phyloP scores from a whole-genome alignment of 2,329 filamentous ascomycete genomes.

The Phoma sp. region DNA sequence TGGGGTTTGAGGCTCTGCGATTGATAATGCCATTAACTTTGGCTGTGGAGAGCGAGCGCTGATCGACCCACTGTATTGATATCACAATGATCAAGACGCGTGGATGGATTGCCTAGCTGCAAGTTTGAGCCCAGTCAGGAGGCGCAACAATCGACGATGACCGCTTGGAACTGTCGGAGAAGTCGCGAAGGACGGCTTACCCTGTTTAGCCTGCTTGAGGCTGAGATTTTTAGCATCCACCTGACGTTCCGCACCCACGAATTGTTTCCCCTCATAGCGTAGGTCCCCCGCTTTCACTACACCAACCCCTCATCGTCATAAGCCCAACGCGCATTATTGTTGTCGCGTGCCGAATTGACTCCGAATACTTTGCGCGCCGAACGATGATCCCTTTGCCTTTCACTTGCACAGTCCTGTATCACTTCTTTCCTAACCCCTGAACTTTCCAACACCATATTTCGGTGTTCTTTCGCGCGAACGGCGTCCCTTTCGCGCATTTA shows the following conservation, averaged over 20 bases:
- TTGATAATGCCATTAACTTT: slow-evolving; percentile 18
- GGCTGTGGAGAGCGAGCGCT: slow-evolving; percentile 24
- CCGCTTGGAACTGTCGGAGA: slow-evolving; percentile 11
- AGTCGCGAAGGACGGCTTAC: slow-evolving; percentile 23
- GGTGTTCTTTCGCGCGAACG: slow-evolving; percentile 32
- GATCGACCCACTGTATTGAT: slow-evolving; percentile 34
- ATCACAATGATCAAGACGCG: slow-evolving; percentile 31
- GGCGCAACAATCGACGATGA: slow-evolving; percentile 18
- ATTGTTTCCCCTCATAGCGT: slow-evolving; percentile 19
- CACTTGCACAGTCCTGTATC: slow-evolving; percentile 20
- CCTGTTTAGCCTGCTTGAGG: slow-evolving; percentile 28
- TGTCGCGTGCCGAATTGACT: slow-evolving; percentile 33
- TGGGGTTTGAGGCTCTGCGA: slow-evolving; percentile 20
- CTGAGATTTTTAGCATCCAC: slow-evolving; percentile 35
- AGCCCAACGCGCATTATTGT: slow-evolving; percentile 29
- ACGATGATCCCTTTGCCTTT: slow-evolving; percentile 27
- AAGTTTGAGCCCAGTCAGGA: slow-evolving; percentile 13
- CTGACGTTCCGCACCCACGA: slow-evolving; percentile 25
- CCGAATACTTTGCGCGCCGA: slow-evolving; percentile 27
- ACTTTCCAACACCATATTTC: slow-evolving; percentile 15
- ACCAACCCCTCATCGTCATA: slow-evolving; percentile 38
- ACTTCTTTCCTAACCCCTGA: slow-evolving; percentile 25
- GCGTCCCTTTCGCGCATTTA: slow-evolving; percentile 19
- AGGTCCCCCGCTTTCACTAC: slow-evolving; percentile 33
- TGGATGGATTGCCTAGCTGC: slow-evolving; percentile 27